Percentiles rank a stretch among this genome's conserved stretches.
Evolutionary conservation across 2,329 filamentous ascomycete genomes (phyloP).

Genomic region (Aspergillus ruber): DNA sequence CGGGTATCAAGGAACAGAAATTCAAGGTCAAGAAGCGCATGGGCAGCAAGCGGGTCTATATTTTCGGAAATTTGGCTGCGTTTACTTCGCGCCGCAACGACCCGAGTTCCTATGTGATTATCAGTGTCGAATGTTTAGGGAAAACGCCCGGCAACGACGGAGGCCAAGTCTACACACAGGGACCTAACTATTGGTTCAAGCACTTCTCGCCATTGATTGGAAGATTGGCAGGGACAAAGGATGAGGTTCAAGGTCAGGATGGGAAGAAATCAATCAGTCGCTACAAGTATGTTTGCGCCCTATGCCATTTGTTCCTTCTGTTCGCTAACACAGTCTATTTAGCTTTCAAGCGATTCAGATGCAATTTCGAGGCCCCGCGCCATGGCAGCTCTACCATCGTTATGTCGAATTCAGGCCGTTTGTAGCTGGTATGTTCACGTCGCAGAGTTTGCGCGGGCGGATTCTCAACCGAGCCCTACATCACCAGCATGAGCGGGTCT

Average conservation of each 20-base stretch:
- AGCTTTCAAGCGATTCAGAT: constrained; percentile 92
- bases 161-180: constrained; percentile 70
- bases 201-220: constrained; percentile 89
- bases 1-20: constrained; percentile 56
- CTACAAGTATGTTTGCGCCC: constrained; percentile 61
- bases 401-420: constrained; percentile 91
- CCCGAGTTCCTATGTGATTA: constrained; percentile 62
- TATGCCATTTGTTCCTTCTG: neutral
- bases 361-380: constrained; percentile 77
- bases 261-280: constrained; percentile 56
- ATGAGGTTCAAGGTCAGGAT: constrained; percentile 51
- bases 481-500: constrained; percentile 81
- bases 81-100: constrained; percentile 56
- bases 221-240: constrained; percentile 66
- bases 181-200: constrained; percentile 68
- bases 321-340: constrained; percentile 6
- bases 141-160: constrained; percentile 59
- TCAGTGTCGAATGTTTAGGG: constrained; percentile 75
- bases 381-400: constrained; percentile 74
- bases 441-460: constrained; percentile 67
- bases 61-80: constrained; percentile 62
- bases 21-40: constrained; percentile 71
- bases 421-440: constrained; percentile 81
- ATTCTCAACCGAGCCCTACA: constrained; percentile 80
- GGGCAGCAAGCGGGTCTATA: constrained; percentile 80